These are phyloP conservation scores for Lipomyces sp. DNA, from an alignment of 805 yeast genomes.

Conservation along the genomic window DNA sequence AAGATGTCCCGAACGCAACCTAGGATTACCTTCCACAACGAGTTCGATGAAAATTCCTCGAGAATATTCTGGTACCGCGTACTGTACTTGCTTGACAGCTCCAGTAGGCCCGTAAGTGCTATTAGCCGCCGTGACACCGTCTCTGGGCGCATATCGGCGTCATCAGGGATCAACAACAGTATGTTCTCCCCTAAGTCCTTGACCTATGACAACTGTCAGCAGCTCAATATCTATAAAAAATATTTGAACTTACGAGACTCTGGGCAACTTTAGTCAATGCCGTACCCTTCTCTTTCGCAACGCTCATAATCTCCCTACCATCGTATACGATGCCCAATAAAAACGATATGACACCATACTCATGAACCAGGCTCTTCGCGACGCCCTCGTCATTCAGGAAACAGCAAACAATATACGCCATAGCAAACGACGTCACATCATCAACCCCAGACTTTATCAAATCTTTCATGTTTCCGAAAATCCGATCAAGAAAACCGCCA, in stretches of 20 bases:
- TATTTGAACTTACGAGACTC: constrained; percentile 14
- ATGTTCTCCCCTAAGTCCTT: constrained; percentile 18
- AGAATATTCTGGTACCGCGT: neutral
- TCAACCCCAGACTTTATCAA: constrained; percentile 10
- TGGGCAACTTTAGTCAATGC: constrained; percentile 19
- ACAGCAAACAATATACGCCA: constrained; percentile 19
- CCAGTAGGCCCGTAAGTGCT: constrained; percentile 20
- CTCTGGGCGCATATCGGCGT: neutral
- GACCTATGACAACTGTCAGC: constrained; percentile 13
- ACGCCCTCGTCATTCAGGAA: constrained; percentile 30
- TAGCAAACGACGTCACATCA: constrained; percentile 21
- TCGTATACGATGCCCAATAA: constrained; percentile 10
- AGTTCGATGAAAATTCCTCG: neutral
- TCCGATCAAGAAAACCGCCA: constrained; percentile 23
- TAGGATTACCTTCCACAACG: neutral
- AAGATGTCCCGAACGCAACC: neutral
- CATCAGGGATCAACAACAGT: constrained; percentile 1
- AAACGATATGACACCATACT: constrained; percentile 13
- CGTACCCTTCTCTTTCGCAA: constrained; percentile 5
- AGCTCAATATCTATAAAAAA: neutral
- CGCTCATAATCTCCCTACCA: constrained; percentile 16
- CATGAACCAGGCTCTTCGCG: constrained; percentile 15
- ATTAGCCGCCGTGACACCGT: constrained; percentile 22
- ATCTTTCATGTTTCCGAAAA: constrained; percentile 12
- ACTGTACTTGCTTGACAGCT: constrained; percentile 13